Conservation (phyloP, 805 yeast species). For the Alloascoidea hylecoeti region DNA sequence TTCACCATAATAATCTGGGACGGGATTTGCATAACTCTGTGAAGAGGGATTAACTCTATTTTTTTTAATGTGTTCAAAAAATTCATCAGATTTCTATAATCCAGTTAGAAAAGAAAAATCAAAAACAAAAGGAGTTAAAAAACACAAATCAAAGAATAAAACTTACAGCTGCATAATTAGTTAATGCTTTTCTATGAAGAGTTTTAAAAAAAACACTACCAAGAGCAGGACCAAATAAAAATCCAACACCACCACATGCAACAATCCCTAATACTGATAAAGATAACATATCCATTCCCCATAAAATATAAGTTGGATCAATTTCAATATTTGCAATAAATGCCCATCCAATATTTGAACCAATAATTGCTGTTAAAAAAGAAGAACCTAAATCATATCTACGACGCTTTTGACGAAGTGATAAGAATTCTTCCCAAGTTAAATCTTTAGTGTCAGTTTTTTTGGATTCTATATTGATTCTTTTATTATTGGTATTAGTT, state of each 20-base stretch:
- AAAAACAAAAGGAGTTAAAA: background rate
- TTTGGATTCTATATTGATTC: too few relatives aligned
- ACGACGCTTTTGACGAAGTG: slow-evolving; percentile 63
- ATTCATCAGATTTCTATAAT: slow-evolving; percentile 47
- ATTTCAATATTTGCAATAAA: slow-evolving; percentile 71
- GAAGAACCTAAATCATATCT: slow-evolving; percentile 57
- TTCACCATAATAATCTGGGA: slow-evolving; percentile 98
- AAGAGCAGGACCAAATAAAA: slow-evolving; percentile 65
- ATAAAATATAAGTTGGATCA: slow-evolving; percentile 73
- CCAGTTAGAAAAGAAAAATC: background rate
- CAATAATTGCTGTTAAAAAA: slow-evolving; percentile 46
- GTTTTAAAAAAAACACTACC: slow-evolving; percentile 61
- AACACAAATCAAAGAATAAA: background rate
- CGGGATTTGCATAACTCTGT: slow-evolving; percentile 77
- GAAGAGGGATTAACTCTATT: slow-evolving; percentile 88
- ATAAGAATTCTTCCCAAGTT: slow-evolving; percentile 73
- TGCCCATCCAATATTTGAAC: slow-evolving; percentile 58
- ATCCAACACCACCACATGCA: slow-evolving; percentile 65
- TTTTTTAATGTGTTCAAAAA: slow-evolving; percentile 55
- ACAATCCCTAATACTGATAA: slow-evolving; percentile 64
- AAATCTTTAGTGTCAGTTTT: too few relatives aligned
- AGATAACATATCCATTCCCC: slow-evolving; percentile 84
- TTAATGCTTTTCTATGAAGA: slow-evolving; percentile 29
- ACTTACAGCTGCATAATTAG: slow-evolving; percentile 22
- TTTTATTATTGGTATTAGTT: too few relatives aligned